phyloP scores from a whole-genome alignment of 2,329 filamentous ascomycete species.

The Aspergillaceae sp. region DNA sequence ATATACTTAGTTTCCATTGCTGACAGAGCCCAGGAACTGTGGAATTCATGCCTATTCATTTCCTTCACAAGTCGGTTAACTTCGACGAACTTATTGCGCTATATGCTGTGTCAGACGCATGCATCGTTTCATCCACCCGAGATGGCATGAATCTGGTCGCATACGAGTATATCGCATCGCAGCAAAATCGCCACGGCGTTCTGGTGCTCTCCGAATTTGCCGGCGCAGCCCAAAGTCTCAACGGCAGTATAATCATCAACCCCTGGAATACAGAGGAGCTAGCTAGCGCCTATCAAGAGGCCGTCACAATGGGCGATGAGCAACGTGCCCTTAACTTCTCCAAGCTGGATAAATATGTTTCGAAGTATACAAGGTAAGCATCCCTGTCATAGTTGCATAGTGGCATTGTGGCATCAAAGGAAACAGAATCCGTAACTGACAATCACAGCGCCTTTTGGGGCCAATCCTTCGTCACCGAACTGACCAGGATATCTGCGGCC shows the following conservation, averaged over 20 bases:
- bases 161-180: conserved; percentile 95
- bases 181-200: conserved; percentile 80
- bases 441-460: conserved; percentile 77
- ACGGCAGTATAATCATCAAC: conserved; percentile 89
- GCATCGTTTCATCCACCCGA: conserved; percentile 86
- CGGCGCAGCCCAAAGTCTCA: conserved; percentile 87
- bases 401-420: neutral
- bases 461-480: conserved; percentile 78
- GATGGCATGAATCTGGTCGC: conserved; percentile 99
- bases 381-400: neutral
- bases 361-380: conserved; percentile 77
- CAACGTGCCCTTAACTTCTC: conserved; percentile 78
- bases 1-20: neutral
- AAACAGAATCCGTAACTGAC: conserved; percentile 12
- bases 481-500: conserved; percentile 50
- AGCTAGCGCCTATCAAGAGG: conserved; percentile 84
- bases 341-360: conserved; percentile 89
- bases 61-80: conserved; percentile 89
- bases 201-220: conserved; percentile 97
- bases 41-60: conserved; percentile 98
- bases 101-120: conserved; percentile 86
- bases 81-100: conserved; percentile 93
- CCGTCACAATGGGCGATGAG: conserved; percentile 92
- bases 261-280: conserved; percentile 98
- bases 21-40: conserved; percentile 57